Base-by-base conservation (phyloP, 441 rosid species). In the Pelargonium australe region DNA sequence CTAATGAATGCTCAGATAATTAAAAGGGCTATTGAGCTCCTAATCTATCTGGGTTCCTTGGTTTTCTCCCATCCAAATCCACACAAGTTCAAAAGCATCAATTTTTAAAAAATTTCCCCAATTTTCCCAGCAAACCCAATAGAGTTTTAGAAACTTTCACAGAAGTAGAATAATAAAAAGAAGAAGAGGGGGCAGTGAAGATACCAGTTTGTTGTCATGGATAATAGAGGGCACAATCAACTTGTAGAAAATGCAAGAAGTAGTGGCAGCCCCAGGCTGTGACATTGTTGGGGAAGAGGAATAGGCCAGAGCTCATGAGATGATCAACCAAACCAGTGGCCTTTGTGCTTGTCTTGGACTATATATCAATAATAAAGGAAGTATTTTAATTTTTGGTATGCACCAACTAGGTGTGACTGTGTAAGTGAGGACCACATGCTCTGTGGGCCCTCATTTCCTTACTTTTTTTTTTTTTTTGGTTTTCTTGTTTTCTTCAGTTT, bases 221-320 rank as follows among this genome's bases (percentile, higher is more conserved):
- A 60, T 60, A 34, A 60, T 60, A 34, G 64, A 60, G 37, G 64
- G 64, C 64, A 60, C 64, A 60, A 60, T 60, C 37, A 60, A 23
- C 37, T 60, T 60, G 64, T 60, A 60, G 64, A 60, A 60, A 60
- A 60, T 60, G 64, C 64, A 60, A 60, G 64, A 60, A 31, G 34
- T 60, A 23, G 63, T 17, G 31, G 31, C 13, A 58, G 28, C 23
- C 63, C 34, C 34, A 60, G 64, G 37, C 64, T 60, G 64, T 60
- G 64, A 60, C 64, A 60, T 60, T 60, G 64, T 60, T 60, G 12
- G 64, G 11, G 17, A 34, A 60, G 20, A 34, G 16, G 61, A 55
- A 55, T 7, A 55, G 61, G 61, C 61, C 61, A 55, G 61, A 60
- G 64, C 37, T 60, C 64, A 20, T 8, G 63, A 23, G 64, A 60